Evolutionary conservation across 148 eudicot genomes (phyloP).

Genomic region (Chenopodium suecicum): DNA sequence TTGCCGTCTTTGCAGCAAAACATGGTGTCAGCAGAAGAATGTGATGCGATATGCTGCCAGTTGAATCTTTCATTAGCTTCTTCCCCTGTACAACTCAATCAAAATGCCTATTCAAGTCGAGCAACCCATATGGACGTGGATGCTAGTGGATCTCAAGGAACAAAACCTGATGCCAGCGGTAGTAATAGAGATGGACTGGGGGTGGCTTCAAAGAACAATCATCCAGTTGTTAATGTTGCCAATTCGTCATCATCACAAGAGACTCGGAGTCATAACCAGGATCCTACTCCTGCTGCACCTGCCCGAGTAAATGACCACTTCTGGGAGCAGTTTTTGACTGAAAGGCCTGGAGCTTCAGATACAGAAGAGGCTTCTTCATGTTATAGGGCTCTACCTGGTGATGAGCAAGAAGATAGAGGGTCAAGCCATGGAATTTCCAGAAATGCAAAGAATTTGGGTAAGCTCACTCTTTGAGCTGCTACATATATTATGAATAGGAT

Average conservation of each 20-base stretch:
- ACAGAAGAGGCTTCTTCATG: conserved; percentile 75
- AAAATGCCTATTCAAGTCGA: conserved; percentile 36
- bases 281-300: conserved; percentile 37
- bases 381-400: conserved; percentile 39
- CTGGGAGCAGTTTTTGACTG: conserved; percentile 96
- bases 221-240: conserved; percentile 20
- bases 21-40: conserved; percentile 47
- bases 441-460: conserved; percentile 51
- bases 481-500: conserved; percentile 4
- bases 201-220: conserved; percentile 25
- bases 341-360: conserved; percentile 77
- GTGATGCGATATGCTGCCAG: conserved; percentile 67
- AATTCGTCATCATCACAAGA: conserved; percentile 36
- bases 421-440: conserved; percentile 47
- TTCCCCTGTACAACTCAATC: conserved; percentile 46
- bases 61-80: conserved; percentile 83
- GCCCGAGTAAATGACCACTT: conserved; percentile 73
- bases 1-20: conserved; percentile 44
- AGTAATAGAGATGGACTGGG: conserved; percentile 29
- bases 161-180: conserved; percentile 23
- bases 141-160: conserved; percentile 30
- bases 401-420: conserved; percentile 51
- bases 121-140: conserved; percentile 38
- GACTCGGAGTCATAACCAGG: conserved; percentile 41
- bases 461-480: conserved; percentile 51